Percentiles rank a stretch among this genome's conserved stretches.
phyloP scores from a whole-genome alignment of 441 rosid species.

The Francoa sonchifolia region DNA sequence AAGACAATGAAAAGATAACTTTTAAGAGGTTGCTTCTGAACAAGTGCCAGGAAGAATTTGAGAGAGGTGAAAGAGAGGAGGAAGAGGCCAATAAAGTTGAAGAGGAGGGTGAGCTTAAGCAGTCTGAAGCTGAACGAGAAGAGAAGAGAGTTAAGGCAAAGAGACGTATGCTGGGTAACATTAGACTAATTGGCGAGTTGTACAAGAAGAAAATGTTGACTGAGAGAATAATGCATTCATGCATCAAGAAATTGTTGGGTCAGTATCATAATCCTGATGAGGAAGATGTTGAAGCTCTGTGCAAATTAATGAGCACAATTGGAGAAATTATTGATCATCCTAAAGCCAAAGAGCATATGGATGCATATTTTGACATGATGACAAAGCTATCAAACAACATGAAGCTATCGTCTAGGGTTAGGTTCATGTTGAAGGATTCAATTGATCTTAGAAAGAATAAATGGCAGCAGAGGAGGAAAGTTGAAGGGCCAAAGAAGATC shows the following conservation, averaged over 20 bases:
- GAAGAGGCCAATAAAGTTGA: constrained; percentile 85
- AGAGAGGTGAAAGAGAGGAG: constrained; percentile 82
- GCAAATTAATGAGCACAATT: constrained; percentile 87
- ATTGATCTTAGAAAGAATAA: constrained; percentile 82
- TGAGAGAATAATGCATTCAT: constrained; percentile 79
- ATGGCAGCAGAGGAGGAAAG: constrained; percentile 97
- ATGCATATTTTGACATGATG: constrained; percentile 72
- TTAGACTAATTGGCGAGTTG: constrained; percentile 92
- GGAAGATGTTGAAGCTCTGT: constrained; percentile 84
- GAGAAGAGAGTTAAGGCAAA: constrained; percentile 78
- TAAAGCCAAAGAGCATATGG: constrained; percentile 58
- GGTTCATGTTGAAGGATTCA: constrained; percentile 86
- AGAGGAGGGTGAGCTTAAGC: constrained; percentile 74
- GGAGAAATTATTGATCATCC: constrained; percentile 80
- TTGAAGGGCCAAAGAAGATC: constrained; percentile 96
- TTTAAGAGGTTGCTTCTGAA: constrained; percentile 77
- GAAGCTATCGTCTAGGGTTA: constrained; percentile 66
- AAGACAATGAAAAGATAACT: constrained; percentile 56
- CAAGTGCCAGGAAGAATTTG: constrained; percentile 94
- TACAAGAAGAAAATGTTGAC: constrained; percentile 88
- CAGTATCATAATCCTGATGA: constrained; percentile 73
- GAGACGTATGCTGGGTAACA: constrained; percentile 87
- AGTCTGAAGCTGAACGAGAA: constrained; percentile 69
- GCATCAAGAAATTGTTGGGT: constrained; percentile 68
- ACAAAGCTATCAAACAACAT: constrained; percentile 45